Base-by-base conservation (phyloP, 2,329 filamentous ascomycete species). In the Pseudocercospora musae region DNA sequence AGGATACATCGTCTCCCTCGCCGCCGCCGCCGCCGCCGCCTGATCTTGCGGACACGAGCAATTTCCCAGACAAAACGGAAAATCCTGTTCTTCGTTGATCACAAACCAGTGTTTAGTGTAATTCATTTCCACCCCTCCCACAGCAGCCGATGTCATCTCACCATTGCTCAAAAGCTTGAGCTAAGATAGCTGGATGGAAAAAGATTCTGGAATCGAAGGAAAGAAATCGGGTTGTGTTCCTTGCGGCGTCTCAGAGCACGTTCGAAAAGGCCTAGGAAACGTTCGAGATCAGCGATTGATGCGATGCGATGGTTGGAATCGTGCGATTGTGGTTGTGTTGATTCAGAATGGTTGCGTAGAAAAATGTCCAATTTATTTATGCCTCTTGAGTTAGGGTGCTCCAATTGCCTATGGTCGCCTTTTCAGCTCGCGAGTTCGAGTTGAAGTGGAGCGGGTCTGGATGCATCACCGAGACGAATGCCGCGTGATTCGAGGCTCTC, bases 391-490 rank as follows among this genome's bases (percentile, higher is more conserved):
- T n/a, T n/a, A n/a, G n/a, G n/a, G n/a, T n/a, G n/a, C n/a, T n/a
- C n/a, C n/a, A n/a, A n/a, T n/a, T n/a, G n/a, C n/a, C n/a, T n/a
- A n/a, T n/a, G n/a, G n/a, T n/a, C n/a, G n/a, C n/a, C n/a, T n/a
- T n/a, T n/a, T n/a, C n/a, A n/a, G n/a, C n/a, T n/a, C n/a, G n/a
- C n/a, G n/a, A 78, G 71, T 21, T 73, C 74, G 60, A 75, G 68
- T 58, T 79, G 72, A 18, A 77, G 57, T 27, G 71, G 44, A 75
- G 68, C 11, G 75, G 71, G 58, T 78, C 77, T 5, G 76, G 75
- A 48, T 77, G 74, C n/a, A n/a, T n/a, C n/a, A n/a, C 77, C 77
- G 11, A 79, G 72, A 57, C 77, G 76, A n/a, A 63, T 79, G 76
- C 72, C 3, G 77, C 77, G n/a, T 71, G 69, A 61, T 78, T 76